Conservation (phyloP, 2,329 filamentous ascomycete genomes). For the Penicillium sp. region DNA sequence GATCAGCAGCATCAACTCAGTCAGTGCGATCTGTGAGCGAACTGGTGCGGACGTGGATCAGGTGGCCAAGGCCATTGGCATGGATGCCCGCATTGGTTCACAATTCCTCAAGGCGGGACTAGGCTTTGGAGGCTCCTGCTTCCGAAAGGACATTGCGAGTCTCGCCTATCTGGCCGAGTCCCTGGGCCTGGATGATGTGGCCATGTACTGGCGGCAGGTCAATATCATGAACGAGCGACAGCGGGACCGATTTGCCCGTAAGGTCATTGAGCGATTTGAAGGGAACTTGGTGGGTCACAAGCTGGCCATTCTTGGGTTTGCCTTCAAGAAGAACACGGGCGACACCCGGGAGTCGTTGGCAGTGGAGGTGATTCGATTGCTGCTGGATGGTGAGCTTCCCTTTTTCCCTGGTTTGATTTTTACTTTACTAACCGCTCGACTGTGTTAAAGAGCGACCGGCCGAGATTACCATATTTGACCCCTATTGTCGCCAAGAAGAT, state of each 20-base stretch:
- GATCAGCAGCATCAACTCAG: conserved; percentile 77
- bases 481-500: conserved; percentile 46
- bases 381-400: conserved; percentile 49
- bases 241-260: conserved; percentile 65
- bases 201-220: conserved; percentile 73
- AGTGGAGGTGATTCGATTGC: conserved; percentile 65
- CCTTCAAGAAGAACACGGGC: conserved; percentile 78
- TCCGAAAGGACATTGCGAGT: conserved; percentile 77
- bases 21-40: conserved; percentile 77
- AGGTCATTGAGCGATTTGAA: conserved; percentile 67
- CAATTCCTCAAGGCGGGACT: conserved; percentile 74
- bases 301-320: conserved; percentile 70
- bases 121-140: conserved; percentile 79
- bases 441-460: conserved; percentile 55
- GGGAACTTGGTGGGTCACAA: conserved; percentile 71
- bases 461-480: conserved; percentile 70
- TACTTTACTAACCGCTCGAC: not conserved
- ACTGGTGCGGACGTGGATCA: conserved; percentile 76
- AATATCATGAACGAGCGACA: conserved; percentile 77
- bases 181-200: conserved; percentile 69
- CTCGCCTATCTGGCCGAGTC: conserved; percentile 72
- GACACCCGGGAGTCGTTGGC: conserved; percentile 73
- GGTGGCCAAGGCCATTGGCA: conserved; percentile 66
- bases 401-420: not conserved
- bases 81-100: conserved; percentile 70